phyloP scores from a whole-genome alignment of 1,284 basidiomycete genomes.

The Polyporus tsugae region DNA sequence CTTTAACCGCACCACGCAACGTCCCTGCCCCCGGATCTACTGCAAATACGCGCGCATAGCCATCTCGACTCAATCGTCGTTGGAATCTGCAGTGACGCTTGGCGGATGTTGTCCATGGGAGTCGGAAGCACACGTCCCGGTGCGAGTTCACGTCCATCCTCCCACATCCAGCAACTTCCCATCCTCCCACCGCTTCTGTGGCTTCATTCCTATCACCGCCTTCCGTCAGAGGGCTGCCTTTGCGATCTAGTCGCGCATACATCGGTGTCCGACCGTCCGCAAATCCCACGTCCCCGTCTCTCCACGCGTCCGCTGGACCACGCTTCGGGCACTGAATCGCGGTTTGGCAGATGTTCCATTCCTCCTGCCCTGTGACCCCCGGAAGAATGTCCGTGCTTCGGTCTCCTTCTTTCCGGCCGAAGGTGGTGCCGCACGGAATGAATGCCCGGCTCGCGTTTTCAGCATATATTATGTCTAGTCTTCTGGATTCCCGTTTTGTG shows the following conservation, averaged over 20 bases:
- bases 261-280: too few species aligned
- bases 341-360: constrained; percentile 3
- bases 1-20: background rate
- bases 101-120: background rate
- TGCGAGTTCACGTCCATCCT: background rate
- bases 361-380: background rate
- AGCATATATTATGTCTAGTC: background rate
- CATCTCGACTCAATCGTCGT: background rate
- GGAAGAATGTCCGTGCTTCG: background rate
- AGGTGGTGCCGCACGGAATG: background rate
- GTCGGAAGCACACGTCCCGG: background rate
- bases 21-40: background rate
- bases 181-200: background rate
- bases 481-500: background rate
- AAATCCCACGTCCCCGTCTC: background rate
- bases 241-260: background rate
- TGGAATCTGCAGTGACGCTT: background rate
- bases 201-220: background rate
- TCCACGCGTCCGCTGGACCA: background rate
- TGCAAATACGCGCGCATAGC: background rate
- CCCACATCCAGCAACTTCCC: background rate
- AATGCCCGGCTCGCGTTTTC: background rate
- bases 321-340: background rate
- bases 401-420: background rate
- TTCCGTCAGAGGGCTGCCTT: background rate